These are phyloP conservation scores for Amanita rubescens DNA, from an alignment of 768 basidiomycete species.

Conservation along the genomic window DNA sequence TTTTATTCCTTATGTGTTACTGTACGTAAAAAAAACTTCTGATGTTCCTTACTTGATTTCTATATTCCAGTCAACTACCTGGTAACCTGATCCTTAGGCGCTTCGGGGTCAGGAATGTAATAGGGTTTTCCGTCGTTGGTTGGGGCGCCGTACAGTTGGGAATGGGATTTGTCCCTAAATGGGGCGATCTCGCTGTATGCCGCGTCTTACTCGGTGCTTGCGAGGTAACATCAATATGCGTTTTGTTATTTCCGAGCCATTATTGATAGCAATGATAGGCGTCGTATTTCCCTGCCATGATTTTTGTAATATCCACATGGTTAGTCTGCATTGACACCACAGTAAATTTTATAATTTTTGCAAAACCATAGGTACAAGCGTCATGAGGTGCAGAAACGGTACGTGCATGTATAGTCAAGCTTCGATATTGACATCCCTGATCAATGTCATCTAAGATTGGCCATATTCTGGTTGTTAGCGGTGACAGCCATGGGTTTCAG, in stretches of 20 bases:
- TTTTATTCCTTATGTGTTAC: constrained; percentile 37
- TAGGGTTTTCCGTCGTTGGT: constrained; percentile 31
- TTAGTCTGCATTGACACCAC: constrained; percentile 6
- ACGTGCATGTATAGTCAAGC: constrained; percentile 2
- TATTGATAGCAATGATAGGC: constrained; percentile 20
- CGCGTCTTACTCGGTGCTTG: constrained; percentile 38
- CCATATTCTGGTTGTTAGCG: constrained; percentile 33
- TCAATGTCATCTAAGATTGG: constrained; percentile 8
- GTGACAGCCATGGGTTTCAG: constrained; percentile 34
- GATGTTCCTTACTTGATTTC: background rate
- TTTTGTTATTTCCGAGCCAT: background rate
- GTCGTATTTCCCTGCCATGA: constrained; percentile 37
- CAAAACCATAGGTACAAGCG: constrained; percentile 42
- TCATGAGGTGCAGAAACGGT: constrained; percentile 40
- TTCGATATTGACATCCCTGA: background rate
- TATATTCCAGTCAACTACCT: constrained; percentile 32
- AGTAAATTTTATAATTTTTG: background rate
- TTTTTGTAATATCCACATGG: constrained; percentile 43
- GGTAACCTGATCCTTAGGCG: constrained; percentile 36
- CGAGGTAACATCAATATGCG: constrained; percentile 23
- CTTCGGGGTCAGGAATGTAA: constrained; percentile 37
- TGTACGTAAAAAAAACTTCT: constrained; percentile 21
- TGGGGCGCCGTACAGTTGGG: constrained; percentile 39
- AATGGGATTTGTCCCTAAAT: constrained; percentile 38
- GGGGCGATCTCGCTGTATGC: constrained; percentile 32